A percentile compares a stretch with the other conserved stretches of the same genome.
Conservation (phyloP, 2,329 filamentous ascomycete species). For the Tolypocladium pustulatum region DNA sequence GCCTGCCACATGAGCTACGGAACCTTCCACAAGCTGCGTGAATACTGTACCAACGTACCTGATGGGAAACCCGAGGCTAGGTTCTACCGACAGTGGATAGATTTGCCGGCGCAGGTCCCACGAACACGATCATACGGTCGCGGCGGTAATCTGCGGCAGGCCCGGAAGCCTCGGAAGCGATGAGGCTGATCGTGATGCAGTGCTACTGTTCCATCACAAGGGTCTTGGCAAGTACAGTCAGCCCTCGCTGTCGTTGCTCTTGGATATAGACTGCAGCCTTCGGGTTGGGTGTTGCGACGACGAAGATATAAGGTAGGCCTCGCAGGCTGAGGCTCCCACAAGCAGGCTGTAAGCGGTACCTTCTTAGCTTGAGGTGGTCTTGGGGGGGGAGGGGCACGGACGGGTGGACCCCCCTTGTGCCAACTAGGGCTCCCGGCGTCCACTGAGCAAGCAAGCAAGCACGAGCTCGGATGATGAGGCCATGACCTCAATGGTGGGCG, state of each 20-base stretch:
- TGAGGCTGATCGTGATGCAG: neutral
- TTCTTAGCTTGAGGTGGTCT: neutral
- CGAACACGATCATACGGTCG: neutral
- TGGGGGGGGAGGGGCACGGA: neutral
- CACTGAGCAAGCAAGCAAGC: no score
- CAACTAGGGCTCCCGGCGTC: no score
- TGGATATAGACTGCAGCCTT: neutral
- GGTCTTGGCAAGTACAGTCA: neutral
- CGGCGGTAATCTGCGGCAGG: neutral
- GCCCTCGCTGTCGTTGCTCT: neutral
- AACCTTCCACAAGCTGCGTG: neutral
- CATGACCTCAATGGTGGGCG: conserved; percentile 1
- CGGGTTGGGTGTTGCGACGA: neutral
- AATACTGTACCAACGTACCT: no score
- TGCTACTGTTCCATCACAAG: neutral
- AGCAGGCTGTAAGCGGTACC: neutral
- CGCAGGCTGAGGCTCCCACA: neutral
- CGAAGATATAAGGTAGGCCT: neutral
- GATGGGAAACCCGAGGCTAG: neutral
- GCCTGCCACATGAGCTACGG: neutral
- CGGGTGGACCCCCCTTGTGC: neutral
- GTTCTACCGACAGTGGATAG: neutral
- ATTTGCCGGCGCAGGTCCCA: neutral
- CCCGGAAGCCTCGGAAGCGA: neutral
- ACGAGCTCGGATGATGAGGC: conserved; percentile 1